A percentile compares a stretch with the other conserved stretches of the same genome.
Conservation (phyloP, 2,329 filamentous ascomycete genomes). For the Colletotrichum falcatum region DNA sequence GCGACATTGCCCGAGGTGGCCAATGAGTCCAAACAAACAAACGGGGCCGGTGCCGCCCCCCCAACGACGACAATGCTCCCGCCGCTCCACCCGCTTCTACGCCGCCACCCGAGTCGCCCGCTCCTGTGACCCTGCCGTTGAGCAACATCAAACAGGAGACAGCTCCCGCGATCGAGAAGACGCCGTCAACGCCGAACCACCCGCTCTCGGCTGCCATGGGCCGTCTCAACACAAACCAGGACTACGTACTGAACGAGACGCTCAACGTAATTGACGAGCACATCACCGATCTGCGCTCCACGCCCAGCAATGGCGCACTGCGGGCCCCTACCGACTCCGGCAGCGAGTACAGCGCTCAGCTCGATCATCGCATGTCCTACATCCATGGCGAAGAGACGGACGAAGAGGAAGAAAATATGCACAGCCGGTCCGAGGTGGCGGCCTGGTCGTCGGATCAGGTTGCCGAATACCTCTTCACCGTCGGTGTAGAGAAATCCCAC, state of each 20-base stretch:
- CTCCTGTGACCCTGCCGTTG: constrained; percentile 55
- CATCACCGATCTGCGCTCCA: constrained; percentile 83
- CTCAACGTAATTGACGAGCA: constrained; percentile 97
- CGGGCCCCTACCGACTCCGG: constrained; percentile 79
- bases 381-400: constrained; percentile 96
- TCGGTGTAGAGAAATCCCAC: constrained; percentile 87
- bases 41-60: constrained; percentile 19
- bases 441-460: constrained; percentile 85
- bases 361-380: constrained; percentile 85
- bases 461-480: constrained; percentile 87
- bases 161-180: constrained; percentile 45
- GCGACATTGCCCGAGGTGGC: constrained; percentile 49
- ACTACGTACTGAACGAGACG: constrained; percentile 91
- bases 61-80: constrained; percentile 13
- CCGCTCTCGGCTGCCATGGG: constrained; percentile 43
- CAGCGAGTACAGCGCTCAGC: constrained; percentile 88
- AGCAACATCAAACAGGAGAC: constrained; percentile 54
- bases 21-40: constrained; percentile 43
- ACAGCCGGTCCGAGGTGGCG: constrained; percentile 79
- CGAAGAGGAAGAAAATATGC: constrained; percentile 83
- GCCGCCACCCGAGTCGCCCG: constrained; percentile 48
- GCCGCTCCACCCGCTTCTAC: constrained; percentile 41
- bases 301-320: constrained; percentile 64
- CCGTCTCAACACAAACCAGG: constrained; percentile 61
- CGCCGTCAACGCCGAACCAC: constrained; percentile 52